Evolutionary conservation across 192 early-diverging fungal genomes (phyloP), one percentile per base, ranked within the genome.

Genomic region (Globomyces pollinis-pini): DNA sequence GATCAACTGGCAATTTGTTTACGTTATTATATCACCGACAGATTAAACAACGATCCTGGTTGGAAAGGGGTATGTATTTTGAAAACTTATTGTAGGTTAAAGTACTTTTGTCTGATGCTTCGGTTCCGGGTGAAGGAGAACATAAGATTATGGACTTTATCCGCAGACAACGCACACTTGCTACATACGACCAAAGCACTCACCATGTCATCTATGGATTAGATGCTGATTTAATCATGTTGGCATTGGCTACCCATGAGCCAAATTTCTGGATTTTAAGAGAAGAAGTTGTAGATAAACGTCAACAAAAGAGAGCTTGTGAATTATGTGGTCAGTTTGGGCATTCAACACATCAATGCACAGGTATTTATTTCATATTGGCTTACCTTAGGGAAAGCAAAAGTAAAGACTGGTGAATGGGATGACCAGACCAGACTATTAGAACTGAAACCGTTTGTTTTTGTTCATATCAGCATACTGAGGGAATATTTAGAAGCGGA

Each of bases 91-190:
- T n/a, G n/a, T 75, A 86, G 55, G 84, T 77, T 32, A 85, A 94
- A 72, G 84, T 99, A 36, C 83, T 99, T 50, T 78, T 99, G 2
- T 96, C 93, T 30, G 96, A 92, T 24, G 92, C 90, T 32, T 88
- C 87, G 39, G 92, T 96, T 0, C 94, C 94, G 13, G 96, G 96
- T 45, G 96, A 99, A 72, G 96, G 96, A 45, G 96, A 99, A 73
- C 96, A 99, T 78, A 99, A 99, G 70, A 96, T 99, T 57, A 97
- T 99, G 96, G 96, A 99, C 69, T 99, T 87, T 56, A 94, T 99
- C 55, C 88, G 96, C 34, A 76, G 86, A 20, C 74, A 87, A 30
- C 87, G 91, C 33, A 84, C 82, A 2, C 85, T 88, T 64, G 76
- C 86, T 16, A 86, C 82, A 29, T 93, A 95, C 60, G 73, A 90